Base-by-base conservation (phyloP, 1,139 yeast species). In the Debaryomyces nepalensis region DNA sequence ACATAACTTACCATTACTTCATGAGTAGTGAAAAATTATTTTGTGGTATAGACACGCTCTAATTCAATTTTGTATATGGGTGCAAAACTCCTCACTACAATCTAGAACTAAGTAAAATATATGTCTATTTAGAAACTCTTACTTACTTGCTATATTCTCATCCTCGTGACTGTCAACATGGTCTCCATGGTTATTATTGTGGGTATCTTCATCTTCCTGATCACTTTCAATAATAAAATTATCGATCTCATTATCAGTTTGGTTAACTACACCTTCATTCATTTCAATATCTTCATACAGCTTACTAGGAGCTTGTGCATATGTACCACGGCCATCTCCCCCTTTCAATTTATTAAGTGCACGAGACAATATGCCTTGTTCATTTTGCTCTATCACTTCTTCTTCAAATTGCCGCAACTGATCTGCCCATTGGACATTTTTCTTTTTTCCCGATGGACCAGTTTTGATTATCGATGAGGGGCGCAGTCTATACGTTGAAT, bases 381-480 rank as follows among this genome's bases (percentile, higher is more conserved):
- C 42, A 24, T 33, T 42, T 21, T 26, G 29, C 9, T 50, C 59
- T 4, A 46, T 56, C 18, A 61, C 65, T 19, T 66, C 70, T 20
- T 58, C 65, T 48, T 70, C 70, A 49, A 66, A 67, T 33, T 57
- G 58, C 44, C 73, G 54, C 43, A 74, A 55, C 54, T 76, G 78
- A 52, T 79, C 83, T 6, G 80, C 75, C 84, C 84, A 79, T 57
- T 75, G 82, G 10, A 79, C 84, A 45, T 72, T 75, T 57, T 79
- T 79, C 61, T 75, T 76, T 51, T 66, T 68, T 4, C 66, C 63
- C 2, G 67, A 51, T n/a, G 66, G 53, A 18, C 64, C 57, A 6
- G 70, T 61, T 44, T 70, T 72, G 47, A 73, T 73, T 39, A 69
- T 68, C 4, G 77, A 71, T 2, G 77, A 60, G 5, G 79, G 78